Percentiles rank a stretch among this genome's conserved stretches.
Evolutionary conservation across 2,329 filamentous ascomycete genomes (phyloP).

Genomic region (Paecilomyces sp.): DNA sequence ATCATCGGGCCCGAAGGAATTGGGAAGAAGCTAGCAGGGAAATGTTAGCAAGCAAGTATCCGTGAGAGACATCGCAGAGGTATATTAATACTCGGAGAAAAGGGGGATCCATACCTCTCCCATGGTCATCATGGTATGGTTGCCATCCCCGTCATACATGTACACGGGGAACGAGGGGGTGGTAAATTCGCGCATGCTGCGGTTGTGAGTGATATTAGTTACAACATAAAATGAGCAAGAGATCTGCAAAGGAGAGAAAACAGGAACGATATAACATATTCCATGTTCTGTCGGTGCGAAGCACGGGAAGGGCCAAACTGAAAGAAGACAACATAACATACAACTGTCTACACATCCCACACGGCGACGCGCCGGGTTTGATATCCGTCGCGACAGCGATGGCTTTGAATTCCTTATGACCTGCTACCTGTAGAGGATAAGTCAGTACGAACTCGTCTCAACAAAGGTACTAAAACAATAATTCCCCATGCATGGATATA

Average conservation of each 20-base stretch:
- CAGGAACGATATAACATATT: no score
- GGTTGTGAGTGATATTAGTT: not conserved
- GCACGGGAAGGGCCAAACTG: not conserved
- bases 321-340: constrained; percentile 26
- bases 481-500: not conserved
- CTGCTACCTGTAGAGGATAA: constrained; percentile 28
- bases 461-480: no score
- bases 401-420: constrained; percentile 59
- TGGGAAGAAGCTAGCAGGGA: constrained; percentile 52
- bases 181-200: constrained; percentile 66
- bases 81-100: not conserved
- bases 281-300: no score
- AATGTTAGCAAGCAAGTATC: not conserved
- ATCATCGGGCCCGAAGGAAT: constrained; percentile 61
- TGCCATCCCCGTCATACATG: constrained; percentile 82
- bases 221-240: constrained; percentile 1
- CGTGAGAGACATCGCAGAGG: constrained; percentile 1
- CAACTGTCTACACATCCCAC: constrained; percentile 96
- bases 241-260: not conserved
- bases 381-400: constrained; percentile 82
- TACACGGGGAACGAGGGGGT: constrained; percentile 65
- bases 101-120: constrained; percentile 25
- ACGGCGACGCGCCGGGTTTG: constrained; percentile 60
- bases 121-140: constrained; percentile 41
- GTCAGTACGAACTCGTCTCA: not conserved